phyloP scores from a whole-genome alignment of 2,329 filamentous ascomycete species.

The Dothideomycetes sp. region DNA sequence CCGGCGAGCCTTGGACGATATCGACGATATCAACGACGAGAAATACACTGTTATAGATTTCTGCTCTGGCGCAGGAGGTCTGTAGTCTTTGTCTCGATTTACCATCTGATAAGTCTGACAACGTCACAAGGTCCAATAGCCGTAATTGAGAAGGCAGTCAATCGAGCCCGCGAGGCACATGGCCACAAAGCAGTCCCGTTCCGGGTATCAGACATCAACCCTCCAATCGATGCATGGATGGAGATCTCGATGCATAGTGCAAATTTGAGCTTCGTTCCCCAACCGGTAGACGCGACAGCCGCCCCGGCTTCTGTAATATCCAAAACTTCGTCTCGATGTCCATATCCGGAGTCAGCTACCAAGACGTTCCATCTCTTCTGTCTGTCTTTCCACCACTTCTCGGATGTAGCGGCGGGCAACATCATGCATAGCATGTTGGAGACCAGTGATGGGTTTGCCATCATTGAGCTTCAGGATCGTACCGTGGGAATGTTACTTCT shows the following conservation, averaged over 20 bases:
- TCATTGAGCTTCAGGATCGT: slow-evolving; percentile 66
- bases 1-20: slow-evolving; percentile 22
- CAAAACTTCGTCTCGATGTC: slow-evolving; percentile 3
- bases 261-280: slow-evolving; percentile 48
- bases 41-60: slow-evolving; percentile 63
- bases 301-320: slow-evolving; percentile 34
- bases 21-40: slow-evolving; percentile 32
- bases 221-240: slow-evolving; percentile 27
- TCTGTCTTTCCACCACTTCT: slow-evolving; percentile 68
- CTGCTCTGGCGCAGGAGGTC: slow-evolving; percentile 61
- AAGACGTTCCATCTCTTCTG: slow-evolving; percentile 59
- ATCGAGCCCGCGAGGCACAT: slow-evolving; percentile 13
- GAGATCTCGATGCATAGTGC: slow-evolving; percentile 17
- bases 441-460: slow-evolving; percentile 56
- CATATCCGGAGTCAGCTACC: slow-evolving; percentile 4
- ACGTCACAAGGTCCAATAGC: slow-evolving; percentile 20
- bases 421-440: slow-evolving; percentile 55
- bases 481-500: slow-evolving; percentile 18
- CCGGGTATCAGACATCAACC: slow-evolving; percentile 28
- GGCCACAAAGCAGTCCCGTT: slow-evolving; percentile 23
- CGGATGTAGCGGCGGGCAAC: slow-evolving; percentile 47
- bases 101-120: neutral
- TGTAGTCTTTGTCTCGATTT: slow-evolving; percentile 16
- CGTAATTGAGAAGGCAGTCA: slow-evolving; percentile 23
- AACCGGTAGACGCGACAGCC: slow-evolving; percentile 53